These are phyloP conservation scores for Xylaria venustula DNA, from an alignment of 495 filamentous ascomycete genomes.

Conservation along the genomic window DNA sequence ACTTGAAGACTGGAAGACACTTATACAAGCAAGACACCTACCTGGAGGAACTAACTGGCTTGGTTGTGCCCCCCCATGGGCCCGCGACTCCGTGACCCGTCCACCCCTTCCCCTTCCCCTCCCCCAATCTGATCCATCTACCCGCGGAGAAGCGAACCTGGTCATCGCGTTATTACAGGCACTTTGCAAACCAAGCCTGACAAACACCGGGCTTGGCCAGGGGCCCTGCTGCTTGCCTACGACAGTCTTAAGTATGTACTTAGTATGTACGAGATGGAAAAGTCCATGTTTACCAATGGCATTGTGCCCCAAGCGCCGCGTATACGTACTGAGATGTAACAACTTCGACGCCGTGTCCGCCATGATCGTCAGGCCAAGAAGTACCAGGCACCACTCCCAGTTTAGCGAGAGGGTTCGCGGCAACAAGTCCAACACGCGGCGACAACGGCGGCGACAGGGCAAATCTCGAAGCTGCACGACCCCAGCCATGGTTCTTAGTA, in stretches of 20 bases:
- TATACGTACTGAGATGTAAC: too few species aligned
- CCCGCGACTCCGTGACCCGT: constrained; percentile 6
- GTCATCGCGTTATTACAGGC: not conserved
- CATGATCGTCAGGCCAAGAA: constrained; percentile 9
- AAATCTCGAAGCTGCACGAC: constrained; percentile 8
- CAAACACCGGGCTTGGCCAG: not conserved
- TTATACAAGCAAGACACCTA: too few species aligned
- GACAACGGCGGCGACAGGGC: constrained; percentile 13
- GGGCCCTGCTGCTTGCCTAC: constrained; percentile 1
- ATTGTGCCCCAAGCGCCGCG: not conserved
- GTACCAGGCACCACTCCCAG: constrained; percentile 4
- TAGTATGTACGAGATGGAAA: too few species aligned
- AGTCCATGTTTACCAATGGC: not conserved
- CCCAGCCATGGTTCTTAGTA: constrained; percentile 5
- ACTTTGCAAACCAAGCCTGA: not conserved
- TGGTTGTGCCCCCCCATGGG: not conserved
- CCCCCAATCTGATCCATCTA: constrained; percentile 9
- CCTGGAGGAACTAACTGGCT: not conserved
- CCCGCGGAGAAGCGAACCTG: constrained; percentile 9
- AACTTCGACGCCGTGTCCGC: not conserved
- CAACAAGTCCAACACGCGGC: not conserved
- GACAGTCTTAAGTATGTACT: not conserved
- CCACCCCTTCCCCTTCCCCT: not conserved
- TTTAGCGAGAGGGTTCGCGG: not conserved
- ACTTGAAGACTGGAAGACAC: too few species aligned